These are phyloP conservation scores for Thelonectria discophora DNA, from an alignment of 2,329 filamentous ascomycete genomes.

Conservation along the genomic window DNA sequence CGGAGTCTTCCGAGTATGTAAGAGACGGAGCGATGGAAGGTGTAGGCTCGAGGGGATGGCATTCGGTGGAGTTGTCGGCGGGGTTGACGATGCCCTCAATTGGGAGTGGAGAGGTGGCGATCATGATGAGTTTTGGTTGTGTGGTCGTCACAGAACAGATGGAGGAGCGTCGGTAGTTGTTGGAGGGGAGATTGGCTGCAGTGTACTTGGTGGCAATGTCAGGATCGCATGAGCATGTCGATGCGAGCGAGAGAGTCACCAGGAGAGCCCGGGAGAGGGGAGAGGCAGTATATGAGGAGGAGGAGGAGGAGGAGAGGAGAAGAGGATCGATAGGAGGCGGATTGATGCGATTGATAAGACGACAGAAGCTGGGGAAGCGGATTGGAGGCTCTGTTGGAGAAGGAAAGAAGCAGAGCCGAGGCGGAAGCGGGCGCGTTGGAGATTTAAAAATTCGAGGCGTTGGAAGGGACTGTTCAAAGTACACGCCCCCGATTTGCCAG, in stretches of 20 bases:
- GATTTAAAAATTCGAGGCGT: conserved; percentile 39
- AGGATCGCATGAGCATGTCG: conserved; percentile 40
- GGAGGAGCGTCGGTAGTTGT: conserved; percentile 15
- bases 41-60: conserved; percentile 56
- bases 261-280: conserved; percentile 17
- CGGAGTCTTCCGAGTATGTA: conserved; percentile 70
- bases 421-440: conserved; percentile 36
- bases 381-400: conserved; percentile 14
- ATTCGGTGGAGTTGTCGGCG: conserved; percentile 52
- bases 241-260: conserved; percentile 8
- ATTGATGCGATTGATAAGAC: conserved; percentile 39
- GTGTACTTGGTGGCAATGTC: conserved; percentile 31
- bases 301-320: conserved; percentile 7
- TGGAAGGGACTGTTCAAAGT: conserved; percentile 28
- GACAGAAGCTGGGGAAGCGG: conserved; percentile 1
- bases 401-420: conserved; percentile 16
- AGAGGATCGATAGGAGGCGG: neutral
- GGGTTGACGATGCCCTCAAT: conserved; percentile 49
- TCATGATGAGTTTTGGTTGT: conserved; percentile 38
- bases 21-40: conserved; percentile 68
- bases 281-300: neutral
- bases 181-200: neutral
- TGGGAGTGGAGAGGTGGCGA: conserved; percentile 40
- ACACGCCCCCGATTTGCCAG: neutral
- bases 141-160: conserved; percentile 25